Conservation (phyloP, 164 flowering plant species). For the Brasenia schreberi region DNA sequence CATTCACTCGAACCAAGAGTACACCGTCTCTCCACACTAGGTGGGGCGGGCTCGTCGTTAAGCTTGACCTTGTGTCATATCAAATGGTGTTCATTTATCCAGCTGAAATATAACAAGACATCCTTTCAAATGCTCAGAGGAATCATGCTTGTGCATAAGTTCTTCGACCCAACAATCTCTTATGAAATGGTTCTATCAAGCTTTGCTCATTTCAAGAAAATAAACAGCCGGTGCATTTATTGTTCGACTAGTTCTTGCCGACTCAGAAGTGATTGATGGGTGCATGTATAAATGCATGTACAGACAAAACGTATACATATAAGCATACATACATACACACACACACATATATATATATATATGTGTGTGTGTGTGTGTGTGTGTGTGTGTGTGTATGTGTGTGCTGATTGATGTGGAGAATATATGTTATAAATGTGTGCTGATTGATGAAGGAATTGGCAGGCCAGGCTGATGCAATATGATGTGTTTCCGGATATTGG, state of each 20-base stretch:
- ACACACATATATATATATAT: not conserved
- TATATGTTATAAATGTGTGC: not conserved
- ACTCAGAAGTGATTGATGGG: not conserved
- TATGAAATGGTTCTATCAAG: not conserved
- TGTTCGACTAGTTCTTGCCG: not conserved
- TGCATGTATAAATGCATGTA: not conserved
- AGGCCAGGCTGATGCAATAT: conserved; percentile 64
- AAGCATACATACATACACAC: not conserved
- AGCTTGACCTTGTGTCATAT: too few relatives aligned
- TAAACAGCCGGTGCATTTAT: not conserved
- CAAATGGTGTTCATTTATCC: too few relatives aligned
- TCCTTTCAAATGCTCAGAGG: too few relatives aligned
- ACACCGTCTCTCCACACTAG: too few relatives aligned
- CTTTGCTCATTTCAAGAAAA: not conserved
- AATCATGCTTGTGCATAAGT: too few relatives aligned
- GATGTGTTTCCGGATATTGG: conserved; percentile 52
- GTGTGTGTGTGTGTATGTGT: not conserved
- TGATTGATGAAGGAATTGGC: conserved; percentile 11
- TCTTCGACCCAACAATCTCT: not conserved
- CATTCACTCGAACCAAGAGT: too few relatives aligned
- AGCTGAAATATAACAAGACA: too few relatives aligned
- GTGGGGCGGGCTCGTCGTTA: too few relatives aligned
- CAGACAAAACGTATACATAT: not conserved
- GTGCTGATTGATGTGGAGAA: not conserved
- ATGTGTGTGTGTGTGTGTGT: not conserved